Conservation (phyloP, 2,329 filamentous ascomycete genomes). For the Rachicladosporium sp. region DNA sequence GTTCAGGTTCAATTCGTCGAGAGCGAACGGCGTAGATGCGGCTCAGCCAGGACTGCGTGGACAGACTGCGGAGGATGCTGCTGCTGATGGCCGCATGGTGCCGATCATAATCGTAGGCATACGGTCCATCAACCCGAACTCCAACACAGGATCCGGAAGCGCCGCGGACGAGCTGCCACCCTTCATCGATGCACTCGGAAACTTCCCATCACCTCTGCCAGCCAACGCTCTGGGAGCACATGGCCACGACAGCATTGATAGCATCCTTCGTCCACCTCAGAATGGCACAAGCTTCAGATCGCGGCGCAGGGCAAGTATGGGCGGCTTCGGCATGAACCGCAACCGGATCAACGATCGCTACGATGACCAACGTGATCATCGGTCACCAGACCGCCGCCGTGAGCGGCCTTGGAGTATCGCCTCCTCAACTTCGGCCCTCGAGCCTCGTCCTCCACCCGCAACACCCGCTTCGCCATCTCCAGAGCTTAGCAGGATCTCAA, state of each 20-base stretch:
- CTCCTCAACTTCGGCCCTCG: constrained; percentile 18
- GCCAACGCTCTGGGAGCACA: constrained; percentile 20
- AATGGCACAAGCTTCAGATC: constrained; percentile 43
- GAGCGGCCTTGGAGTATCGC: constrained; percentile 24
- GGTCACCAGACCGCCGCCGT: constrained; percentile 31
- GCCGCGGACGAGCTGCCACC: constrained; percentile 35
- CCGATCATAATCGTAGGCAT: constrained; percentile 60
- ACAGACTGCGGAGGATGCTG: too few relatives aligned
- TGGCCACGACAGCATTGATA: constrained; percentile 36
- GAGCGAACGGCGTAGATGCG: constrained; percentile 13
- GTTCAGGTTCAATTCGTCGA: constrained; percentile 51
- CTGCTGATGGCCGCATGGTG: constrained; percentile 44
- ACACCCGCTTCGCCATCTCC: constrained; percentile 49
- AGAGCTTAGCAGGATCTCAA: constrained; percentile 35
- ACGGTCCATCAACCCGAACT: constrained; percentile 47
- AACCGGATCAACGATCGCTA: constrained; percentile 21
- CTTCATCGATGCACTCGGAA: constrained; percentile 39
- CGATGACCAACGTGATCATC: constrained; percentile 42
- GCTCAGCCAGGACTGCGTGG: too few relatives aligned
- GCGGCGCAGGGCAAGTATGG: constrained; percentile 42
- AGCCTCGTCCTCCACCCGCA: constrained; percentile 50
- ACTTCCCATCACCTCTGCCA: constrained; percentile 29
- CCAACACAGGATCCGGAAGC: constrained; percentile 24
- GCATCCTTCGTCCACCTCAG: constrained; percentile 42
- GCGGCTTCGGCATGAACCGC: constrained; percentile 30